Conservation (phyloP, 2,329 filamentous ascomycete species). For the Tolypocladium album region DNA sequence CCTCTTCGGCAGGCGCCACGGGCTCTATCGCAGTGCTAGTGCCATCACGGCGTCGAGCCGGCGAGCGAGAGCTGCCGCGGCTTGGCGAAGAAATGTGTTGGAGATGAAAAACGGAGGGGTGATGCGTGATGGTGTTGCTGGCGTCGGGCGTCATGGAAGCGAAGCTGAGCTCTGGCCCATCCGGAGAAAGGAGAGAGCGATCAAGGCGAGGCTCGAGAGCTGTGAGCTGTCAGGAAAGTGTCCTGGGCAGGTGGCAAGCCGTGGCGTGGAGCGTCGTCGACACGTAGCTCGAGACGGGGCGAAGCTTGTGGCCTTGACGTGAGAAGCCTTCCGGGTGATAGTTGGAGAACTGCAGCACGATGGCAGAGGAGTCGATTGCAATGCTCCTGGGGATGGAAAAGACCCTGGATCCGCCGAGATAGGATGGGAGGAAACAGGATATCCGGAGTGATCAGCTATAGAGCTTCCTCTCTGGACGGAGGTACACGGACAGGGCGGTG, state of each 20-base stretch:
- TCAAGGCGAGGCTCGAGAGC: background rate
- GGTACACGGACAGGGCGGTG: background rate
- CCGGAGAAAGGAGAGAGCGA: background rate
- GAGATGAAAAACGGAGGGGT: slow-evolving; percentile 32
- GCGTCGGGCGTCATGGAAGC: slow-evolving; percentile 29
- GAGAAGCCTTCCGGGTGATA: background rate
- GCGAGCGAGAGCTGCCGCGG: slow-evolving; percentile 17
- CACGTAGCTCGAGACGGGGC: background rate
- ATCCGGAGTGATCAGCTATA: background rate
- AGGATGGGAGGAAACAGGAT: background rate
- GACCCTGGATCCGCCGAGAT: background rate
- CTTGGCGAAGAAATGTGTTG: slow-evolving; percentile 18
- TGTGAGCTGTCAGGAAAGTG: background rate
- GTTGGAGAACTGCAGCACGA: background rate
- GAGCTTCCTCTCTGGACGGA: background rate
- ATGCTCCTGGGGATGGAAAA: background rate
- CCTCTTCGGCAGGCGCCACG: slow-evolving; percentile 18
- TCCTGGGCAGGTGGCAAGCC: background rate
- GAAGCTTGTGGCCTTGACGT: background rate
- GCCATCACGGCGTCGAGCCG: slow-evolving; percentile 17
- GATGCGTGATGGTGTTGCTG: slow-evolving; percentile 29
- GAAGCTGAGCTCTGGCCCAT: background rate
- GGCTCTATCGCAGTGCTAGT: slow-evolving; percentile 37
- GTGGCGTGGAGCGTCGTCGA: background rate
- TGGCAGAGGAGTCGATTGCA: background rate